These are phyloP conservation scores for Setomelanomma holmii DNA, from an alignment of 2,329 filamentous ascomycete species.

Conservation along the genomic window DNA sequence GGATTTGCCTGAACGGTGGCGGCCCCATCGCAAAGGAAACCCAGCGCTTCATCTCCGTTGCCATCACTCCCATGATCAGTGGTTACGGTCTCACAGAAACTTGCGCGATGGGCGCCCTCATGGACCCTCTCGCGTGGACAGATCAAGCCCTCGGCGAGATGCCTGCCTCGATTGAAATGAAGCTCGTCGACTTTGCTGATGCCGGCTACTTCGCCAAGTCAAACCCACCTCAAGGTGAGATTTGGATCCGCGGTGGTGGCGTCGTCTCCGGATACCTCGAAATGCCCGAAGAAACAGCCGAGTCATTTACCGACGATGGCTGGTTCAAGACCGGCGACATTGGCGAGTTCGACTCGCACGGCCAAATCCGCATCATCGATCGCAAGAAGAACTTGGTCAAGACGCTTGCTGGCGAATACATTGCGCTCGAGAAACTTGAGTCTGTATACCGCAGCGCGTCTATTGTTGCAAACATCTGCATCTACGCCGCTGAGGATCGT, in stretches of 20 bases:
- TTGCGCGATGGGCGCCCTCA: constrained; percentile 79
- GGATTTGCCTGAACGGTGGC: constrained; percentile 93
- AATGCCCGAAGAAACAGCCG: constrained; percentile 82
- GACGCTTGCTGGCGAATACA: constrained; percentile 94
- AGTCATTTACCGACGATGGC: constrained; percentile 79
- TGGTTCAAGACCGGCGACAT: constrained; percentile 99
- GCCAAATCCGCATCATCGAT: constrained; percentile 87
- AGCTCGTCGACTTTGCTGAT: constrained; percentile 88
- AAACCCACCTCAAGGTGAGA: constrained; percentile 86
- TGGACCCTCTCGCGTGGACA: constrained; percentile 85
- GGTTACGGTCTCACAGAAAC: constrained; percentile 97
- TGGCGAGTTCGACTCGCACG: constrained; percentile 81
- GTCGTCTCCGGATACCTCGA: constrained; percentile 83
- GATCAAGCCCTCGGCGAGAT: constrained; percentile 78
- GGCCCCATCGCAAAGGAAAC: constrained; percentile 89
- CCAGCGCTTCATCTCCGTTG: constrained; percentile 87
- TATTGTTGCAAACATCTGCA: constrained; percentile 85
- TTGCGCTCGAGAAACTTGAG: constrained; percentile 94
- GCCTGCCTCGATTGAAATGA: constrained; percentile 80
- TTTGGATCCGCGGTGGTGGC: constrained; percentile 81
- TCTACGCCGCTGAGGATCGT: constrained; percentile 79
- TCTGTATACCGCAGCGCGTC: constrained; percentile 82
- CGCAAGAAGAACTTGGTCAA: constrained; percentile 99
- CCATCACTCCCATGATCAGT: constrained; percentile 90
- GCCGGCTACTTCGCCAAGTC: constrained; percentile 82